Base-by-base conservation (phyloP, 2,329 filamentous ascomycete genomes). In the Clonostachys sp. region DNA sequence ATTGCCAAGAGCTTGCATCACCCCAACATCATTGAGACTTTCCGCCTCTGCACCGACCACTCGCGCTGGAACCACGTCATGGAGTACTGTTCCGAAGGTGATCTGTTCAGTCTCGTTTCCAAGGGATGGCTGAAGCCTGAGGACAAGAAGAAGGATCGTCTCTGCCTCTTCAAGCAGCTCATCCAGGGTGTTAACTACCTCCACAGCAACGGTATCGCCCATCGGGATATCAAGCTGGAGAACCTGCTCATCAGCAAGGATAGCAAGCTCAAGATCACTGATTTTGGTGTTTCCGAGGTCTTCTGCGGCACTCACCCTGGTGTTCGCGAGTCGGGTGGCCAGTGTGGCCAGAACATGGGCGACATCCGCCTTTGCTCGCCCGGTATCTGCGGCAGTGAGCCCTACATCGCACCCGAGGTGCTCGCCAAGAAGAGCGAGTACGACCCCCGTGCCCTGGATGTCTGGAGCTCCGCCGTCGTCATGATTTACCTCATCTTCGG, bases 101-200 rank as follows among this genome's bases (percentile, higher is more conserved):
- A 95, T 60, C 71, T 96, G 6, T 92, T 87, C 63, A 75, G 77
- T 51, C 71, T 95, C 12, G 84, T 95, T 38, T 80, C 84, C 53
- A 86, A 85, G 62, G 79, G 80, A 34, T 85, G 86, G 57, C 80
- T 95, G 53, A 79, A 73, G 48, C 68, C 73, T 4, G 76, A 83
- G 7, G 83, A 87, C 47, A 82, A 84, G 49, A 72, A 78, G 14
- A 74, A 77, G 48, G 89, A 95, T 60, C 84, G 87, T 10, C 71
- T 87, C 34, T 95, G 91, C 66, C 77, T 95, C 53, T 95, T 95
- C 78, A 95, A 95, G 74, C 91, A 96, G 65, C 73, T 95, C 30
- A 72, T 94, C 34, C 86, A 89, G 57, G 91, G 90, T 16, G 80
- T 96, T 52, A 78, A 83, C 58, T 94, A 95, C 61, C 74, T 95